Evolutionary conservation across 371 early-diverging fungal genomes (phyloP), one percentile per base, ranked within the genome.

Genomic region (Mortierella sp.): DNA sequence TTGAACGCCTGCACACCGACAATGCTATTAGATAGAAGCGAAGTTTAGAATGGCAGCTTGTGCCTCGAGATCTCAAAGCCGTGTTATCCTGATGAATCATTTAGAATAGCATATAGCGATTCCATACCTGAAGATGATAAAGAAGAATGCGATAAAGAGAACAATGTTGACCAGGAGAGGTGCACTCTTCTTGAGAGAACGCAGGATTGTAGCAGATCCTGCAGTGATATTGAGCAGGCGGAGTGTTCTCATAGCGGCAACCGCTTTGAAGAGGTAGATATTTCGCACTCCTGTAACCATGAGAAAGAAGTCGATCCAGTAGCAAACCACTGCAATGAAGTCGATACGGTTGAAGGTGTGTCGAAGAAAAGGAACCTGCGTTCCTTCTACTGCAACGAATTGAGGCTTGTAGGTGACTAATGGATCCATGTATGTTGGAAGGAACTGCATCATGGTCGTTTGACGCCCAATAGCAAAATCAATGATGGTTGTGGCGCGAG

Each of bases 271-370:
- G 13, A 93, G 82, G 55, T 90, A 86, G 26, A 92, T 83, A 37
- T 91, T 77, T 44, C 88, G 80, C 9, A 83, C 86, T 24, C 90
- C 87, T 14, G 86, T 69, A 11, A 90, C 57, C 51, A 89, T 79
- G 19, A 94, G 75, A 26, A 70, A 76, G 40, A 93, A 81, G 75
- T 93, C 91, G 55, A 93, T 85, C 93, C 93, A 94, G 85, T 89
- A 94, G 10, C 88, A 85, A 0, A 90, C n/a, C 0, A 94, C 90
- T 0, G 93, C 89, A 19, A 93, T 51, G 59, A 93, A 88, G 75
- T 94, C 94, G 37, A 94, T 88, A n/a, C 94, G 89, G 72, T 93
- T 93, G 92, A 92, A 94, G 67, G 91, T 91, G 67, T 94, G 94
- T 19, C 94, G 88, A 28, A 94, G 87, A 69, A 90, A 94, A 0